These are phyloP conservation scores for Abelmoschus esculentus DNA, from an alignment of 345 rosid species.

Conservation along the genomic window DNA sequence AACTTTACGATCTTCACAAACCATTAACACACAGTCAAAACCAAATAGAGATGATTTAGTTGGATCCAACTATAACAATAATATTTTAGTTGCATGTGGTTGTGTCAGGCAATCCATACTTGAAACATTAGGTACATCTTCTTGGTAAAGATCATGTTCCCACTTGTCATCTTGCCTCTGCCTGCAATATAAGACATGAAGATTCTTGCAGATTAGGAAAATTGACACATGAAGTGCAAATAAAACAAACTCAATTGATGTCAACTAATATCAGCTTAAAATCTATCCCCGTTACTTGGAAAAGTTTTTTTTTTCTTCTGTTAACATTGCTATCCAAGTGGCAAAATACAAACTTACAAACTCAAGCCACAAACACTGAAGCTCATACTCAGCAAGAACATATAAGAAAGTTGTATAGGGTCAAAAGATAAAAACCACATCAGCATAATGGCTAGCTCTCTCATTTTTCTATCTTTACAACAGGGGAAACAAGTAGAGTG, in stretches of 20 bases:
- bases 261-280: background rate
- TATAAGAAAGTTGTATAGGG: background rate
- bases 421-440: background rate
- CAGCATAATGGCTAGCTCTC: background rate
- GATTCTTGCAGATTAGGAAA: background rate
- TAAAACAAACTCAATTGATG: background rate
- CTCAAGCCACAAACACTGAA: background rate
- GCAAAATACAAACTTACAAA: background rate
- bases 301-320: background rate
- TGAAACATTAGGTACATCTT: conserved; percentile 46
- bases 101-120: conserved; percentile 48
- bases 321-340: background rate
- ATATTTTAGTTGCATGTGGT: conserved; percentile 21
- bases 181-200: conserved; percentile 42
- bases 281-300: background rate
- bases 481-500: background rate
- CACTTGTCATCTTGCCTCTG: conserved; percentile 94
- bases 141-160: conserved; percentile 88
- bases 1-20: conserved; percentile 56
- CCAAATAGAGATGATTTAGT: conserved; percentile 27
- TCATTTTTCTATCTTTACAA: background rate
- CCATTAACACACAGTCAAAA: conserved; percentile 40
- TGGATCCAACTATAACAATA: conserved; percentile 33
- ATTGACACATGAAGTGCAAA: background rate
- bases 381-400: background rate